Evolutionary conservation across 352 stramenopile genomes (phyloP).

Genomic region (Pythium phragmiticola): DNA sequence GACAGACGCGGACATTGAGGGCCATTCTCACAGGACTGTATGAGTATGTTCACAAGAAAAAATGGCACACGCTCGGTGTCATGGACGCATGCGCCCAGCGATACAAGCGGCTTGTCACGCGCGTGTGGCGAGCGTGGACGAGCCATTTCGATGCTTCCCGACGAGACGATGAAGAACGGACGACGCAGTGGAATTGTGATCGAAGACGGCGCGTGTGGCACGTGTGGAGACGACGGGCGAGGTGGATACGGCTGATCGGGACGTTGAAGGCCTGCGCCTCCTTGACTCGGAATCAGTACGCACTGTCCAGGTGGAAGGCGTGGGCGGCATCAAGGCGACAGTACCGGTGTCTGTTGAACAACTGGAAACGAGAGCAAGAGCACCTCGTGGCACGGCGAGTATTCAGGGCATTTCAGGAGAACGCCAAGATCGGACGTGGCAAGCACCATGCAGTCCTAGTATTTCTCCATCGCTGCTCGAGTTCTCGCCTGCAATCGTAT

Average conservation of each 20-base stretch:
- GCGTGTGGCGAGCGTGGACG: background rate
- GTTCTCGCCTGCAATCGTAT: background rate
- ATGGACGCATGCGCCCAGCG: slow-evolving; percentile 1
- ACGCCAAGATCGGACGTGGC: background rate
- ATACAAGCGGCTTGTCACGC: background rate
- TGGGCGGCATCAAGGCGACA: slow-evolving; percentile 1
- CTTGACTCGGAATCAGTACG: background rate
- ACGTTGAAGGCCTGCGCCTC: background rate
- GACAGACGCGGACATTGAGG: background rate
- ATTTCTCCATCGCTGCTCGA: slow-evolving; percentile 1
- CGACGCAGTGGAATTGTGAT: background rate
- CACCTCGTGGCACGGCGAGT: background rate
- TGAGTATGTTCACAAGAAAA: background rate
- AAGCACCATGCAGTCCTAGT: background rate
- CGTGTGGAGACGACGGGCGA: slow-evolving; percentile 2
- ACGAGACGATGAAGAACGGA: background rate
- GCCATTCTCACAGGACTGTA: background rate
- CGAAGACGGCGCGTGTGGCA: background rate
- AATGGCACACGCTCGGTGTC: background rate
- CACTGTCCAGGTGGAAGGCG: background rate
- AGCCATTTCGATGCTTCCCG: background rate
- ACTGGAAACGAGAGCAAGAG: slow-evolving; percentile 9
- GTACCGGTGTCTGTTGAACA: background rate
- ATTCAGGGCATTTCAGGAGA: background rate
- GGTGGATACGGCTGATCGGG: background rate